These are phyloP conservation scores for Annona cherimola DNA, from an alignment of 164 flowering plant genomes.

Conservation along the genomic window DNA sequence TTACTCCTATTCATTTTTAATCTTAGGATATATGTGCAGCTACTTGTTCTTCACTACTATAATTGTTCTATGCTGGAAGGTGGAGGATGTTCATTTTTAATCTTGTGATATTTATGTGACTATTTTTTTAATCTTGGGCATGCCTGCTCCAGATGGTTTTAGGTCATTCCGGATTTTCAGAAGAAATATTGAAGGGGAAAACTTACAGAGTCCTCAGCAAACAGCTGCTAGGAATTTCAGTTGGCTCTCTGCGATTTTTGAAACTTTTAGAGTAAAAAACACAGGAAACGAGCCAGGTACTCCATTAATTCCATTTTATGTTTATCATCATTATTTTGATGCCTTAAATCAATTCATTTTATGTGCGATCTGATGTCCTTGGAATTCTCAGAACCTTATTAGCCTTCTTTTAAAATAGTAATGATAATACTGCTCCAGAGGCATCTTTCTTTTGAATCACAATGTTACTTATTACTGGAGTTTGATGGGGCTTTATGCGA, in stretches of 20 bases:
- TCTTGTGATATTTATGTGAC: too few species aligned
- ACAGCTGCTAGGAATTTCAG: constrained; percentile 15
- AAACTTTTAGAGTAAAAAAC: constrained; percentile 14
- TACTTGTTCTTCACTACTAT: neutral
- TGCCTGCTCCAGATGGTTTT: too few species aligned
- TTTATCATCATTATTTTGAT: neutral
- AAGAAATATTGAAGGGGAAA: constrained; percentile 14
- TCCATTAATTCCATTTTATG: neutral
- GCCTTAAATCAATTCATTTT: neutral
- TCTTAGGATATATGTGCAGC: neutral
- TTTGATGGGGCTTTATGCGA: too few species aligned
- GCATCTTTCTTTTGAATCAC: too few species aligned
- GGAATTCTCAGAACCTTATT: too few species aligned
- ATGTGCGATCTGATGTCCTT: neutral
- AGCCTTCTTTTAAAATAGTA: too few species aligned
- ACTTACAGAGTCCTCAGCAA: constrained; percentile 17
- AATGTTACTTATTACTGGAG: too few species aligned
- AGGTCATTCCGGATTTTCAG: constrained; percentile 33
- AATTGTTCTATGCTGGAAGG: neutral
- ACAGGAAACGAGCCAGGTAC: constrained; percentile 25
- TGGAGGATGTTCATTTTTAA: neutral
- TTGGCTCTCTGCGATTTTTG: constrained; percentile 27
- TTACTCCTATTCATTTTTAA: too few species aligned
- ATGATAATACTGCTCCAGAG: too few species aligned
- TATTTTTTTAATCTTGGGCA: too few species aligned